Percentiles rank a stretch among this genome's conserved stretches.
Evolutionary conservation across 2,329 filamentous ascomycete species (phyloP).

Genomic region (Phaeophleospora eucalypticola): DNA sequence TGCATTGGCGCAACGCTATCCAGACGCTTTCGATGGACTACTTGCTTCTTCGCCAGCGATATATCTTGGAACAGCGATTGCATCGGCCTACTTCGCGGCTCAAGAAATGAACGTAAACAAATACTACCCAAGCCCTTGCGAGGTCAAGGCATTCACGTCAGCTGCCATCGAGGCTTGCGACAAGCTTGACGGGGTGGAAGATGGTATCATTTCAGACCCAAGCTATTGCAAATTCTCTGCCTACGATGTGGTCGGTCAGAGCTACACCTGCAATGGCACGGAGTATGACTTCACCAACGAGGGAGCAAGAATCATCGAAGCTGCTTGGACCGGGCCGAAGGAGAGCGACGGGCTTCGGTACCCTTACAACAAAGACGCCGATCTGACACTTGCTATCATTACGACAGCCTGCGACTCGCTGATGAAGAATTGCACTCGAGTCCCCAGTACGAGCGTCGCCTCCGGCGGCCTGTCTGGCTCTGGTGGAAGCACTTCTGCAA

Average conservation of each 20-base stretch:
- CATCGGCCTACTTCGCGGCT: slow-evolving; percentile 20
- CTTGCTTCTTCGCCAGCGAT: slow-evolving; percentile 34
- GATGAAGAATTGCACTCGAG: background rate
- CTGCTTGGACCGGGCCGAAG: slow-evolving; percentile 31
- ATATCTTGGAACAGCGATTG: slow-evolving; percentile 22
- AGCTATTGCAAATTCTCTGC: slow-evolving; percentile 24
- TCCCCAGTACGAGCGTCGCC: background rate
- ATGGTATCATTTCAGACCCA: slow-evolving; percentile 25
- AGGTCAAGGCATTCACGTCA: slow-evolving; percentile 28
- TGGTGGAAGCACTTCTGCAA: background rate
- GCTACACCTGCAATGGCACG: slow-evolving; percentile 22
- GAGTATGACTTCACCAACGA: slow-evolving; percentile 20
- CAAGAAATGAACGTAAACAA: slow-evolving; percentile 20
- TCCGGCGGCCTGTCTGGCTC: no score
- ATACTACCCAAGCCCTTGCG: slow-evolving; percentile 24
- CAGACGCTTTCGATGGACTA: slow-evolving; percentile 35
- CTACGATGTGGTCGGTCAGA: slow-evolving; percentile 35
- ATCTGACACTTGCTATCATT: background rate
- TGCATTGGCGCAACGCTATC: slow-evolving; percentile 34
- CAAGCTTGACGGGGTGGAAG: slow-evolving; percentile 30
- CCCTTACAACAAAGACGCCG: background rate
- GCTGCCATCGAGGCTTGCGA: slow-evolving; percentile 16
- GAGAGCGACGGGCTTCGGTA: slow-evolving; percentile 29
- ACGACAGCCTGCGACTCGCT: background rate
- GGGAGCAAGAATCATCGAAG: slow-evolving; percentile 28